A percentile compares a stretch with the other conserved stretches of the same genome.
Conservation (phyloP, 2,329 filamentous ascomycete species). For the Penicillium sp. region DNA sequence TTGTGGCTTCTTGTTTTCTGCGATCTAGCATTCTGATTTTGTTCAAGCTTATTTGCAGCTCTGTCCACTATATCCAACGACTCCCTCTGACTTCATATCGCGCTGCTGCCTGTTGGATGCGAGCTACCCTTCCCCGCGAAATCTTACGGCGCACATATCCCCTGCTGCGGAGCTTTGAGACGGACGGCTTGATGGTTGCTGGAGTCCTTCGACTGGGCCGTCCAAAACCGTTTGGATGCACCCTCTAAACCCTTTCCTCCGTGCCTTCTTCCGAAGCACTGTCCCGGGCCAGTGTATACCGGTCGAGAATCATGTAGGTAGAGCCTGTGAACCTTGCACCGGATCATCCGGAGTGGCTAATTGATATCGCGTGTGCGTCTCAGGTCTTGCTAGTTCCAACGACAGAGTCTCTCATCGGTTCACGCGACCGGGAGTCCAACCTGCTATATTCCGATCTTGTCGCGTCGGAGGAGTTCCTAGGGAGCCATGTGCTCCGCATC, state of each 20-base stretch:
- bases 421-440: conserved; percentile 83
- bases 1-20: conserved; percentile 9
- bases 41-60: conserved; percentile 1
- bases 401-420: conserved; percentile 85
- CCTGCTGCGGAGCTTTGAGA: conserved; percentile 22
- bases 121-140: conserved; percentile 34
- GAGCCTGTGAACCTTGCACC: conserved; percentile 8
- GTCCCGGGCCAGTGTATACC: conserved; percentile 88
- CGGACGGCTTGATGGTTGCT: conserved; percentile 42
- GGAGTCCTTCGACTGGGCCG: conserved; percentile 34
- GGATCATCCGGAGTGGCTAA: conserved; percentile 17
- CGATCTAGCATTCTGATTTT: conserved; percentile 10
- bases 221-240: conserved; percentile 71
- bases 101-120: conserved; percentile 30
- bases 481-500: conserved; percentile 92
- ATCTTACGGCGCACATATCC: conserved; percentile 27
- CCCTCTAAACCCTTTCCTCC: conserved; percentile 97
- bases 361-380: conserved; percentile 7
- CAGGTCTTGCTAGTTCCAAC: conserved; percentile 86
- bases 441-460: conserved; percentile 75
- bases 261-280: conserved; percentile 97
- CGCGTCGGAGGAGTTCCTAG: conserved; percentile 88
- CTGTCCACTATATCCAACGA: background rate
- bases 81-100: conserved; percentile 3
- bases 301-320: conserved; percentile 74